Base-by-base conservation (phyloP, 1,139 yeast genomes). In the Suhomyces bribrorum region DNA sequence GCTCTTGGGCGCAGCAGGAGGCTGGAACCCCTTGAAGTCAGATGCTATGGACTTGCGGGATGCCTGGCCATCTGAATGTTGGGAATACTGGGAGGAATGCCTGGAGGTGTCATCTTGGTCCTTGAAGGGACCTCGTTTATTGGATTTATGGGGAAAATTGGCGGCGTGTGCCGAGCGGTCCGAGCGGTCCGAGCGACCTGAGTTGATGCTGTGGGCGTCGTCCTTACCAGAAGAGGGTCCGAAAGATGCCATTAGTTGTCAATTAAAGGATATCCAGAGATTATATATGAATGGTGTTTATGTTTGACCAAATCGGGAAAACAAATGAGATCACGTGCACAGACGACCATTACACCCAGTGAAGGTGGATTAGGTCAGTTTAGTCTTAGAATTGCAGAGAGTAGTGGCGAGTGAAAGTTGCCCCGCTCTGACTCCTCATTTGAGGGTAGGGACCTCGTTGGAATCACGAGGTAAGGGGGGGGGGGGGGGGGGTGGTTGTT, bases 281-380 rank as follows among this genome's bases (percentile, higher is more conserved):
- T 20, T 20, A 30, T 29, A 29, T 29, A 18, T 24, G 29, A 25
- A 26, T 23, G 26, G 20, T 39, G 45, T 43, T 48, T 44, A 34
- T 37, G 31, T 34, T 31, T 42, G 38, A 33, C 49, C 49, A 29
- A 29, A 44, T 42, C 40, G 36, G 53, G 53, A 42, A 48, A 41
- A 29, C 44, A 28, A 22, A 47, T 46, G 27, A 36, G 20, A n/a
- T 27, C 29, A 14, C 29, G 29, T 27, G 18, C 5, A 13, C 9
- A 27, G 18, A 15, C 32, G 16, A 14, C n/a, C n/a, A n/a, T n/a
- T n/a, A n/a, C n/a, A n/a, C n/a, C n/a, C n/a, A n/a, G n/a, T n/a
- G n/a, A n/a, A n/a, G n/a, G n/a, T n/a, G n/a, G n/a, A n/a, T n/a
- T n/a, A n/a, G n/a, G n/a, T n/a, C n/a, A n/a, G n/a, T n/a, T n/a